These are phyloP conservation scores for Geotrichum phurueaensis DNA, from an alignment of 1,139 yeast genomes.

Conservation along the genomic window DNA sequence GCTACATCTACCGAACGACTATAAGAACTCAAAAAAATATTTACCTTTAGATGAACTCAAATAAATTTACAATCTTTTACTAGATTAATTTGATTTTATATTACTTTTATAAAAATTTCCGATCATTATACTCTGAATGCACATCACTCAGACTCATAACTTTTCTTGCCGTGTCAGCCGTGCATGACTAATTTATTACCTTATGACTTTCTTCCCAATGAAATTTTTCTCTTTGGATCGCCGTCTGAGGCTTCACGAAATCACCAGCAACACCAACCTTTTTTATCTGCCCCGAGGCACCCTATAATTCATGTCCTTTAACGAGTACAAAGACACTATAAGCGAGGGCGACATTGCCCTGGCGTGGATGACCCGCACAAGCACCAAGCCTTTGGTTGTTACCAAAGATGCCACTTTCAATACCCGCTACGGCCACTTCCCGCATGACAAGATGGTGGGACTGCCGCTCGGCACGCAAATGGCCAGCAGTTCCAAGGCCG, in stretches of 20 bases:
- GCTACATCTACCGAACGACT: too few relatives aligned
- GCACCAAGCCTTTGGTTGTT: slow-evolving; percentile 68
- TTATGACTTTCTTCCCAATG: background rate
- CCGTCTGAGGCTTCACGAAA: background rate
- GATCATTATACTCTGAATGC: background rate
- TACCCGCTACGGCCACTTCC: slow-evolving; percentile 85
- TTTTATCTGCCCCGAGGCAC: background rate
- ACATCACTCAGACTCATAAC: background rate
- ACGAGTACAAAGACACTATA: slow-evolving; percentile 49
- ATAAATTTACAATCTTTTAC: too few relatives aligned
- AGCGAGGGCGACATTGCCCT: slow-evolving; percentile 83
- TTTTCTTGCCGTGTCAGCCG: background rate
- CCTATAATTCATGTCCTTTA: slow-evolving; percentile 32
- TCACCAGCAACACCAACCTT: background rate
- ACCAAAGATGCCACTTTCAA: slow-evolving; percentile 56
- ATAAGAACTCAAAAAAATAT: too few relatives aligned
- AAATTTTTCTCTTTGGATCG: background rate
- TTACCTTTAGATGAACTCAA: too few relatives aligned
- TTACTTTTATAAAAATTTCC: background rate
- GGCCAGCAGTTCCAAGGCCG: slow-evolving; percentile 70
- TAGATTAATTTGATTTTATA: background rate
- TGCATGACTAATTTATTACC: background rate
- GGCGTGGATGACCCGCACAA: slow-evolving; percentile 76
- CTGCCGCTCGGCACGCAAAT: slow-evolving; percentile 79
- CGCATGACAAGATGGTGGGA: slow-evolving; percentile 79